Conservation (phyloP, 331 rosid species). For the Rhamnella rubrinervis region DNA sequence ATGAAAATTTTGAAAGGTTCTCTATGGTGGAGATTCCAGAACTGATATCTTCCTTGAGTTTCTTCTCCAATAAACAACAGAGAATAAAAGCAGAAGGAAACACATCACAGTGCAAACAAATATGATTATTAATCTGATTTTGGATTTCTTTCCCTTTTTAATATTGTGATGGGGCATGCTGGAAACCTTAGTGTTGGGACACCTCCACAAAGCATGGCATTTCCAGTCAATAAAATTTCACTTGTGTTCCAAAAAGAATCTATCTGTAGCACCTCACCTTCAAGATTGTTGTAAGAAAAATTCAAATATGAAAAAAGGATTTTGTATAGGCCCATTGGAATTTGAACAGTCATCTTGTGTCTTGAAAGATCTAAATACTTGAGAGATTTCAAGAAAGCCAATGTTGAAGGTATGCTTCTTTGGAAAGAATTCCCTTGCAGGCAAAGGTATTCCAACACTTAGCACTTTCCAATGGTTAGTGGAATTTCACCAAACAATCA, state of each 20-base stretch:
- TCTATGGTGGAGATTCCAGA: neutral
- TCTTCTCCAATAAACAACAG: neutral
- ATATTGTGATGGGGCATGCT: neutral
- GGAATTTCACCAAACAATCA: conserved; percentile 26
- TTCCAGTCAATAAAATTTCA: neutral
- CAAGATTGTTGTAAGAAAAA: conserved; percentile 17
- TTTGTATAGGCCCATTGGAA: conserved; percentile 4
- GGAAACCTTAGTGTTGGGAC: neutral
- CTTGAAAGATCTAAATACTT: neutral
- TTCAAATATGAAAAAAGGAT: neutral
- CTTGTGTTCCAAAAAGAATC: neutral
- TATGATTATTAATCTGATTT: neutral
- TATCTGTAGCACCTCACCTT: neutral
- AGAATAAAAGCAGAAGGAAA: neutral
- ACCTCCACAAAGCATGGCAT: neutral
- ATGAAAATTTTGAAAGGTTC: neutral
- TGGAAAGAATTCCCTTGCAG: conserved; percentile 5
- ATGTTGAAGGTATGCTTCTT: conserved; percentile 14
- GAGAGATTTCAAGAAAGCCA: neutral
- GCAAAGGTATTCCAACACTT: neutral
- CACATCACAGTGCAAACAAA: neutral
- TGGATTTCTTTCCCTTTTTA: neutral
- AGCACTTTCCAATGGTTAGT: neutral
- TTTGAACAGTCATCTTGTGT: conserved; percentile 17
- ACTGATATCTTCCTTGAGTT: neutral